These are phyloP conservation scores for Artemisia annua DNA, from an alignment of 129 eudicot genomes.

Conservation along the genomic window DNA sequence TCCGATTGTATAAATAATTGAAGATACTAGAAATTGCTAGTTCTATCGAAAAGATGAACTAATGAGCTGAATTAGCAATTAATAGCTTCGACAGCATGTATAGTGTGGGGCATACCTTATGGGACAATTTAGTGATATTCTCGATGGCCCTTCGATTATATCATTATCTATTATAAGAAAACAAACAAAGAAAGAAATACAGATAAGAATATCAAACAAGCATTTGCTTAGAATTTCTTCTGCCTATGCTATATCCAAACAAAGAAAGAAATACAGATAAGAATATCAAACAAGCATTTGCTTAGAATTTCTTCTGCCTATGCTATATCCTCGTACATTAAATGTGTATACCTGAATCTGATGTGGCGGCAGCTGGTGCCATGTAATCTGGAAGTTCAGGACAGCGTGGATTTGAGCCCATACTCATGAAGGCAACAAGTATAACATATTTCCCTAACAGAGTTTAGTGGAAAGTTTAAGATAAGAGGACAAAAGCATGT, in stretches of 20 bases:
- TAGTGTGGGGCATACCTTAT: constrained; percentile 33
- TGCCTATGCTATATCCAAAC: neutral
- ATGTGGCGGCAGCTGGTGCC: constrained; percentile 46
- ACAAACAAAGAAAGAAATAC: constrained; percentile 10
- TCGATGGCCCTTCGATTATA: constrained; percentile 71
- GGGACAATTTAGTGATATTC: constrained; percentile 73
- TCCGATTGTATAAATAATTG: constrained; percentile 1
- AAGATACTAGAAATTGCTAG: neutral
- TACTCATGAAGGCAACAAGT: constrained; percentile 65
- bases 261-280: constrained; percentile 7
- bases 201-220: constrained; percentile 11
- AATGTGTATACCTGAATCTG: constrained; percentile 52
- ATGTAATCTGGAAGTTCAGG: constrained; percentile 50
- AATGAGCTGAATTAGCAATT: constrained; percentile 2
- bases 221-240: neutral
- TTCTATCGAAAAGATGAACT: neutral
- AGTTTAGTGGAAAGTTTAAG: constrained; percentile 15
- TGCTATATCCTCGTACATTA: constrained; percentile 6
- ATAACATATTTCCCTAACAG: constrained; percentile 61
- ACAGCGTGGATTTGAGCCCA: constrained; percentile 33
- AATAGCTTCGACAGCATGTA: neutral
- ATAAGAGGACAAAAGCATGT: constrained; percentile 6
- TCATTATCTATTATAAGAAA: constrained; percentile 55
- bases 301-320: neutral
- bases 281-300: constrained; percentile 14